These are phyloP conservation scores for Rhizopogon vinicolor DNA, from an alignment of 768 basidiomycete genomes.

Conservation along the genomic window DNA sequence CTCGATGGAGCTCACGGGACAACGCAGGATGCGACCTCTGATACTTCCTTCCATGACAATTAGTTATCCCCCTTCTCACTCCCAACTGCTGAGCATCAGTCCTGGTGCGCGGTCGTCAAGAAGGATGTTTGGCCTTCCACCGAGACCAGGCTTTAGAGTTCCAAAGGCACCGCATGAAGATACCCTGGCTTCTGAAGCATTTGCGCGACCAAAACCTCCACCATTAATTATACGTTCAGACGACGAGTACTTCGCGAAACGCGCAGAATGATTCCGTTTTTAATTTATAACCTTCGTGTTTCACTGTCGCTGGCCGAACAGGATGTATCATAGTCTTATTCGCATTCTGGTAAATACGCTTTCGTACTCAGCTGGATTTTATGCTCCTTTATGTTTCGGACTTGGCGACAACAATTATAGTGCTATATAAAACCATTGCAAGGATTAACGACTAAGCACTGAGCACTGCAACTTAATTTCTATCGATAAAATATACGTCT, in stretches of 20 bases:
- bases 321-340: background rate
- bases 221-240: constrained; percentile 25
- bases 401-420: too few species aligned
- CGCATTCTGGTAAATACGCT: background rate
- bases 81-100: constrained; percentile 5
- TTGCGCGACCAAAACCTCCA: constrained; percentile 40
- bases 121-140: constrained; percentile 16
- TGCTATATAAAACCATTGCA: too few species aligned
- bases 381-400: background rate
- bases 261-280: constrained; percentile 10
- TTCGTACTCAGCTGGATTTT: background rate
- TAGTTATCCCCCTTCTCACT: constrained; percentile 11
- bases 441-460: too few species aligned
- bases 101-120: constrained; percentile 20
- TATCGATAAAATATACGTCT: too few species aligned
- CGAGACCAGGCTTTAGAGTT: constrained; percentile 25
- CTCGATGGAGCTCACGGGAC: background rate
- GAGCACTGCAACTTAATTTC: too few species aligned
- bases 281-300: background rate
- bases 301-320: constrained; percentile 3
- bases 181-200: constrained; percentile 17
- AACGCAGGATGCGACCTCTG: background rate
- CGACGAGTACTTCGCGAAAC: constrained; percentile 4
- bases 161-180: constrained; percentile 16
- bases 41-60: constrained; percentile 14